Percentiles rank a stretch among this genome's conserved stretches.
phyloP scores from a whole-genome alignment of 805 yeast species.

The Saccharomycopsis capsularis region DNA sequence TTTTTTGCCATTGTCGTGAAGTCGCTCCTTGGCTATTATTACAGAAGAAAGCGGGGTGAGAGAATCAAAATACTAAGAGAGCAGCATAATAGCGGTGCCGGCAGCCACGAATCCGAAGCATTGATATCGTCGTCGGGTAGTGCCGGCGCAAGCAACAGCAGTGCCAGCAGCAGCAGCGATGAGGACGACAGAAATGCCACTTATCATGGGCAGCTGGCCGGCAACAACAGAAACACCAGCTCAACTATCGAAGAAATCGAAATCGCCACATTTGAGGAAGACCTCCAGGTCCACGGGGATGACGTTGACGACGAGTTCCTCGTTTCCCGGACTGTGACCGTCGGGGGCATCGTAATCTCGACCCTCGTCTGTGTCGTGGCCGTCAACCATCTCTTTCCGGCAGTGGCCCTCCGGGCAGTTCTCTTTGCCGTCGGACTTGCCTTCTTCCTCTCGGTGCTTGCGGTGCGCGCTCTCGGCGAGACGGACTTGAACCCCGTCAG shows the following conservation, averaged over 20 bases:
- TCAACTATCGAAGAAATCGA: not conserved
- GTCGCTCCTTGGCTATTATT: conserved; percentile 30
- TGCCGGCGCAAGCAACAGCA: too few species aligned
- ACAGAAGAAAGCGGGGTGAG: not conserved
- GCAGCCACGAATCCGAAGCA: not conserved
- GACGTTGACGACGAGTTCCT: conserved; percentile 39
- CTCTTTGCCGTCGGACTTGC: conserved; percentile 68
- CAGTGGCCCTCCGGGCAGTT: conserved; percentile 67
- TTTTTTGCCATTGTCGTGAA: conserved; percentile 54
- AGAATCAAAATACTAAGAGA: not conserved
- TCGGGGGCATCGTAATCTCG: conserved; percentile 58
- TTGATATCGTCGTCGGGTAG: not conserved
- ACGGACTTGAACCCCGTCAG: conserved; percentile 96
- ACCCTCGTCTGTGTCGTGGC: conserved; percentile 60
- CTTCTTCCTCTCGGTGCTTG: conserved; percentile 70
- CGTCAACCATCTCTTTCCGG: conserved; percentile 55
- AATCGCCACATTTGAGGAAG: conserved; percentile 13
- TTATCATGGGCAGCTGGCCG: conserved; percentile 1
- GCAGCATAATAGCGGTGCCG: not conserved
- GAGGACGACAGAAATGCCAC: conserved; percentile 26
- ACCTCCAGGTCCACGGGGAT: conserved; percentile 6
- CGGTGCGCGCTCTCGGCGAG: conserved; percentile 92
- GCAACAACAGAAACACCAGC: not conserved
- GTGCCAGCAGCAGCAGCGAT: too few species aligned
- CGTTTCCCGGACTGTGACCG: conserved; percentile 43